Evolutionary conservation across 352 stramenopile species (phyloP).

Genomic region (Peronospora belbahrii): DNA sequence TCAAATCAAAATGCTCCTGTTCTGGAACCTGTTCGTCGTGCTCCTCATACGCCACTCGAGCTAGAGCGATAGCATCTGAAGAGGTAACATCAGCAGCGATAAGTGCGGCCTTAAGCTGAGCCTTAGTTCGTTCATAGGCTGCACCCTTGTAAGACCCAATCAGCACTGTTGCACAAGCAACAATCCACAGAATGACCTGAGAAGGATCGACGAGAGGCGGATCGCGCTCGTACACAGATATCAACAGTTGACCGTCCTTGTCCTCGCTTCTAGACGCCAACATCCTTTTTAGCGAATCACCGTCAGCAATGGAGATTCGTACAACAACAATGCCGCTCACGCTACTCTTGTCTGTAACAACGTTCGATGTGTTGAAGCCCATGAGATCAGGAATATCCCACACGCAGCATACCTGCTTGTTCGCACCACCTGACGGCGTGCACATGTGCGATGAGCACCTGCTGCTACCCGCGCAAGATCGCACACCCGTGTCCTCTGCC

Average conservation of each 20-base stretch:
- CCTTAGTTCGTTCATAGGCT: conserved; percentile 54
- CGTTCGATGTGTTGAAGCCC: conserved; percentile 36
- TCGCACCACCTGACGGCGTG: conserved; percentile 40
- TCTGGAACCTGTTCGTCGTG: conserved; percentile 41
- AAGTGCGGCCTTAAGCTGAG: conserved; percentile 44
- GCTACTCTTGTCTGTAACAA: conserved; percentile 28
- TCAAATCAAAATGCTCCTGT: conserved; percentile 84
- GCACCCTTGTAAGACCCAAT: conserved; percentile 66
- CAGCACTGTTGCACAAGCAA: conserved; percentile 68
- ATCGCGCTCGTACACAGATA: conserved; percentile 64
- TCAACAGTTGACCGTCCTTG: conserved; percentile 21
- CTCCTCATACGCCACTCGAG: conserved; percentile 43
- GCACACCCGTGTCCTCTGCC: conserved; percentile 31
- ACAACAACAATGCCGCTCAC: conserved; percentile 60
- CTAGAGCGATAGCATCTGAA: conserved; percentile 41
- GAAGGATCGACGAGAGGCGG: conserved; percentile 50
- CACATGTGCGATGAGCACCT: conserved; percentile 55
- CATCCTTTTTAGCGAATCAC: conserved; percentile 41
- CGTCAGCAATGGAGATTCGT: conserved; percentile 56
- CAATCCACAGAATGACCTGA: conserved; percentile 65
- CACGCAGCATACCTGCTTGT: conserved; percentile 62
- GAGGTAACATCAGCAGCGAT: conserved; percentile 41
- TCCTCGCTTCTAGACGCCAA: conserved; percentile 17
- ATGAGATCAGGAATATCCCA: conserved; percentile 76
- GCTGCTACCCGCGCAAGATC: conserved; percentile 31